A percentile compares a stretch with the other conserved stretches of the same genome.
Evolutionary conservation across 1,139 yeast genomes (phyloP).

Genomic region (Candida sanyaensis): DNA sequence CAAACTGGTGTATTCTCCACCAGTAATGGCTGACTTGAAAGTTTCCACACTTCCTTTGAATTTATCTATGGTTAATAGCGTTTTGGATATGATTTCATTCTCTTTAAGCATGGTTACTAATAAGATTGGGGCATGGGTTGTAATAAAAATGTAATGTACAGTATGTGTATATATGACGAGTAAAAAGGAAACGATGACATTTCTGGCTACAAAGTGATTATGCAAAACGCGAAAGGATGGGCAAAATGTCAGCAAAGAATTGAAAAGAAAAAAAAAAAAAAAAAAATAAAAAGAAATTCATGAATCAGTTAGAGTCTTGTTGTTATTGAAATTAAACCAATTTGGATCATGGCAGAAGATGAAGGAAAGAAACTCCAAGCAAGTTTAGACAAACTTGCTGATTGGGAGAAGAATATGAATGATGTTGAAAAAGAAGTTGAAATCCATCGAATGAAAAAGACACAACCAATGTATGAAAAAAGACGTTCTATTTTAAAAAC

Average conservation of each 20-base stretch:
- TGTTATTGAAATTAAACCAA: no score
- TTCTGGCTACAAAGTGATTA: no score
- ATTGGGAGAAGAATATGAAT: conserved; percentile 57
- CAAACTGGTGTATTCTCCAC: conserved; percentile 32
- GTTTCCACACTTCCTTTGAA: conserved; percentile 34
- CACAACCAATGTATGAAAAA: conserved; percentile 50
- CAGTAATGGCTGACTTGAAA: conserved; percentile 34
- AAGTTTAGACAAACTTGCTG: conserved; percentile 41
- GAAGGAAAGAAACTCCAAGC: conserved; percentile 16
- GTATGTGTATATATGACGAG: neutral
- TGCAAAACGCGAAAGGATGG: no score
- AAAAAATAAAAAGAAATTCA: neutral
- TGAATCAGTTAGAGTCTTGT: no score
- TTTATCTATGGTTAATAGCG: conserved; percentile 39
- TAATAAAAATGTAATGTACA: no score
- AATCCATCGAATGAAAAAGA: conserved; percentile 46
- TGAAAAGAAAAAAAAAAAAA: neutral
- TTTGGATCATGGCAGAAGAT: conserved; percentile 5
- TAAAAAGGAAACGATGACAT: neutral
- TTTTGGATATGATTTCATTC: conserved; percentile 40
- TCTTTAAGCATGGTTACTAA: conserved; percentile 26
- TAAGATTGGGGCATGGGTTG: neutral
- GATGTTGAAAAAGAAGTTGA: conserved; percentile 58
- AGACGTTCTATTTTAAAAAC: conserved; percentile 47
- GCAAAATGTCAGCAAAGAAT: neutral